Conservation (phyloP, 768 basidiomycete genomes). For the Amanita fuliginea region DNA sequence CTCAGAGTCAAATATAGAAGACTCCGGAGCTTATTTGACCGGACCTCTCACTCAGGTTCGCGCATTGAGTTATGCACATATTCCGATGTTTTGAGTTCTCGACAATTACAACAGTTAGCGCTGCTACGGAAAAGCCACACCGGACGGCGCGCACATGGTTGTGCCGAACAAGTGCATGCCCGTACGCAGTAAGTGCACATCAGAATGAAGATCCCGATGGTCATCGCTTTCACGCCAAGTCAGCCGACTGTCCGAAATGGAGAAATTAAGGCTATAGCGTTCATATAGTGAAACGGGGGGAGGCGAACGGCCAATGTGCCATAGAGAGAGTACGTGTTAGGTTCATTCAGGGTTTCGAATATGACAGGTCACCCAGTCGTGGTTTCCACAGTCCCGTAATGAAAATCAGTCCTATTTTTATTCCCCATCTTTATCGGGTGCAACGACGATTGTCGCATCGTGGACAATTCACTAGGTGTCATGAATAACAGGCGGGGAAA, state of each 20-base stretch:
- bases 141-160: background rate
- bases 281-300: background rate
- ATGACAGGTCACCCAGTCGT: background rate
- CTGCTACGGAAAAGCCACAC: background rate
- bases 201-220: background rate
- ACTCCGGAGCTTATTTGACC: no score
- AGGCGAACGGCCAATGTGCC: background rate
- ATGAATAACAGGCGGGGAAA: background rate
- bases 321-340: background rate
- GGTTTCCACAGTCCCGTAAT: background rate
- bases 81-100: background rate
- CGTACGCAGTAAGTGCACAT: background rate
- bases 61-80: background rate
- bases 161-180: background rate
- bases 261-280: conserved; percentile 4
- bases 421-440: background rate
- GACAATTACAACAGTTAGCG: background rate
- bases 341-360: background rate
- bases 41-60: no score
- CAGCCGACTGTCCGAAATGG: conserved; percentile 1
- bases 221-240: background rate
- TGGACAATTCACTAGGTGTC: background rate
- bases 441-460: background rate
- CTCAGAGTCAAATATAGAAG: background rate
- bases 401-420: background rate